Conservation (phyloP, 129 eudicot genomes). For the Pulicaria dysenterica region DNA sequence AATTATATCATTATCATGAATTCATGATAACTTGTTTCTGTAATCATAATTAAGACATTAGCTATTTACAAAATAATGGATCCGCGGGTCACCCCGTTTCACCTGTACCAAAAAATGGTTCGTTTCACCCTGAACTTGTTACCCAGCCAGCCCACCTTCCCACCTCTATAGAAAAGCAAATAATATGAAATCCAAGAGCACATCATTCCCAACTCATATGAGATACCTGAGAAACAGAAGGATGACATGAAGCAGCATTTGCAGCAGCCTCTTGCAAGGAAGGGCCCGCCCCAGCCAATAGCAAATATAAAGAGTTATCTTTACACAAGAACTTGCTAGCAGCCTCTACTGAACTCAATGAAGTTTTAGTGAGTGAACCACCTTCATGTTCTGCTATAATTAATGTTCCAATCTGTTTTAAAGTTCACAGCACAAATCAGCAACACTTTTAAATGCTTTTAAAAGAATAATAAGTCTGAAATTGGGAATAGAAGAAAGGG, state of each 20-base stretch:
- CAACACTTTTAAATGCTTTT: neutral
- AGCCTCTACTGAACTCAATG: conserved; percentile 84
- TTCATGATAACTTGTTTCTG: neutral
- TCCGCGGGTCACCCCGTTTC: neutral
- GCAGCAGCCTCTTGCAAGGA: conserved; percentile 79
- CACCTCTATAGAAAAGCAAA: neutral
- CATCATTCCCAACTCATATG: neutral
- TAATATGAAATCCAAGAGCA: neutral
- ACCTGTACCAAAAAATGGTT: neutral
- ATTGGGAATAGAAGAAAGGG: neutral
- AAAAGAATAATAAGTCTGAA: conserved; percentile 10
- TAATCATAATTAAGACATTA: neutral
- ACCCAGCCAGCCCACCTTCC: neutral
- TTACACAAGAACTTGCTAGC: conserved; percentile 59
- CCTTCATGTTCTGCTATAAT: conserved; percentile 91
- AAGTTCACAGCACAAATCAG: conserved; percentile 14
- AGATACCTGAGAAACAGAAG: conserved; percentile 75
- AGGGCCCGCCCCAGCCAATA: conserved; percentile 90
- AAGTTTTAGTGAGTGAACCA: conserved; percentile 64
- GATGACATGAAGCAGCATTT: conserved; percentile 87
- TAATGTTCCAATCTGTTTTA: conserved; percentile 78
- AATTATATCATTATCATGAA: neutral
- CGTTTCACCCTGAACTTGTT: neutral
- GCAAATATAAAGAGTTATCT: conserved; percentile 66
- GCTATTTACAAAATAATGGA: neutral